Evolutionary conservation across 257 asterid genomes (phyloP), one percentile per base, ranked within the genome.

Genomic region (Solanum appendiculatum): DNA sequence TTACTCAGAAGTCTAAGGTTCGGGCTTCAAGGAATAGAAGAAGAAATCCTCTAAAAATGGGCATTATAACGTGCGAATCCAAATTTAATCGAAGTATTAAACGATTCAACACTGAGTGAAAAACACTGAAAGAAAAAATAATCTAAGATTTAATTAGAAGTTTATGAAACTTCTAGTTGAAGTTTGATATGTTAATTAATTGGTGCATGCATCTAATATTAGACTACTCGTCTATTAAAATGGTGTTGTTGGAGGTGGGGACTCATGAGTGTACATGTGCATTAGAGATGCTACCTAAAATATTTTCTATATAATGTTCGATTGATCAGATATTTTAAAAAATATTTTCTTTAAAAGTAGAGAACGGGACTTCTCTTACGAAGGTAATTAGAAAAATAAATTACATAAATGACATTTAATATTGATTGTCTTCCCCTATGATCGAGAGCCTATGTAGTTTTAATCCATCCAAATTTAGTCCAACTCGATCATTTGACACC

Each of bases 31-130:
- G 10, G 1, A 15, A 68, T 68, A 18, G 1, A 68, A 68, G 9
- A 3, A 15, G 33, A 27, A 7, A 14, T 29, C 23, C 12, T 18
- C 11, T 33, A 15, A 14, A 29, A 31, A 68, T 31, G 6, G 3
- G 12, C 1, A 14, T 29, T 15, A 2, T 16, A 16, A 0, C 1
- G 0, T 68, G 36, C 3, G 1, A 68, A 68, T 6, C 1, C 2
- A 29, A 29, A 14, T 68, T 68, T 68, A 7, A 3, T 31, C 9
- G 18, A 51, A 54, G 3, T 7, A 31, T 1, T 1, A 0, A 2
- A 54, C 63, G 4, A 54, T 18, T 15, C 20, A 16, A 29, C 0
- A 6, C 1, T 29, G 3, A 27, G 2, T 4, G 2, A 33, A 29
- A 27, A 14, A 66, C 3, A 13, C 0, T 5, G 5, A 63, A 13